phyloP scores from a whole-genome alignment of 805 yeast genomes.

The Metahyphopichia silvanorum region DNA sequence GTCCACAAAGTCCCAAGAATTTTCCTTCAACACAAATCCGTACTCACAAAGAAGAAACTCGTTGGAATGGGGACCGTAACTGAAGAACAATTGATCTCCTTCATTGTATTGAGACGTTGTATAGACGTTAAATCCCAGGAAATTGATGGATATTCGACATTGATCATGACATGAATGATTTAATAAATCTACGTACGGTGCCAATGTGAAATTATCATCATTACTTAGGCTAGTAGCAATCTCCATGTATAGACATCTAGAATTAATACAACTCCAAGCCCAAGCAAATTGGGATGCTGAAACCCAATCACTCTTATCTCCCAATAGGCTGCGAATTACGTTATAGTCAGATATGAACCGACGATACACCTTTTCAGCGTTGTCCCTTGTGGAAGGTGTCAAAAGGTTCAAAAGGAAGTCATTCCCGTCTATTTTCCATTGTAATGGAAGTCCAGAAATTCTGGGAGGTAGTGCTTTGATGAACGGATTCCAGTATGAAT shows the following conservation, averaged over 20 bases:
- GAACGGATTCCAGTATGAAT: constrained; percentile 69
- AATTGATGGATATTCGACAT: constrained; percentile 47
- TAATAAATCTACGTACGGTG: constrained; percentile 85
- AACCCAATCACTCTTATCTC: constrained; percentile 8
- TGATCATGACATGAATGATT: constrained; percentile 65
- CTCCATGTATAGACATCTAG: constrained; percentile 83
- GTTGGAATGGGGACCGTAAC: constrained; percentile 88
- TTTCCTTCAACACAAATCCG: constrained; percentile 63
- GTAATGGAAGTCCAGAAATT: too few relatives aligned
- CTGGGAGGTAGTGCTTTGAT: constrained; percentile 64
- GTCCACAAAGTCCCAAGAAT: constrained; percentile 72
- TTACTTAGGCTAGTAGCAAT: constrained; percentile 50
- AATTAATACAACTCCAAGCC: constrained; percentile 86
- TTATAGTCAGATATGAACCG: constrained; percentile 47
- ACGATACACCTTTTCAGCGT: constrained; percentile 37
- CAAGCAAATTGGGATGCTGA: constrained; percentile 40
- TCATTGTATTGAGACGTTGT: constrained; percentile 23
- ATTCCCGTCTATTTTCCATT: constrained; percentile 48
- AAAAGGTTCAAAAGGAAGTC: constrained; percentile 32
- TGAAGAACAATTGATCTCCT: constrained; percentile 61
- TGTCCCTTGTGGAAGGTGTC: constrained; percentile 42
- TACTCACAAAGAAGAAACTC: constrained; percentile 81
- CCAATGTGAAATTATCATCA: constrained; percentile 79
- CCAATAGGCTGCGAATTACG: constrained; percentile 23
- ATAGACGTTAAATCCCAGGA: constrained; percentile 52